phyloP scores from a whole-genome alignment of 345 rosid species.

The Pistacia integerrima region DNA sequence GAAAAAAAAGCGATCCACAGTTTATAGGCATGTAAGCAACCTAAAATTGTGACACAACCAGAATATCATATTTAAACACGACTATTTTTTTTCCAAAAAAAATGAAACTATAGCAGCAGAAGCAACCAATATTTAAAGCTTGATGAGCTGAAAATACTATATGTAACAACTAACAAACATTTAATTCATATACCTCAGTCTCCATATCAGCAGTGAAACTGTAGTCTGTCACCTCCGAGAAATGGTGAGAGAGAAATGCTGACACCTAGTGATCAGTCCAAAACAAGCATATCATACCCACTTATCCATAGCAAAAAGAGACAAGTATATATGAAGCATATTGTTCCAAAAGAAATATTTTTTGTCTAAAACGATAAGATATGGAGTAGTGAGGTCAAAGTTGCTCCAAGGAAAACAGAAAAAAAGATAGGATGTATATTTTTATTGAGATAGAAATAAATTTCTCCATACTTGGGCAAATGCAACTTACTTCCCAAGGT shows the following conservation, averaged over 20 bases:
- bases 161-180: neutral
- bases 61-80: slow-evolving; percentile 1
- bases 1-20: neutral
- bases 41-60: neutral
- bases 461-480: neutral
- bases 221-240: slow-evolving; percentile 91
- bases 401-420: neutral
- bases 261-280: slow-evolving; percentile 59
- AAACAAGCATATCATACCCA: slow-evolving; percentile 5
- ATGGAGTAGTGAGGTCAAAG: neutral
- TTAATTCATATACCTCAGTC: slow-evolving; percentile 63
- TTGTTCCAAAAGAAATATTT: neutral
- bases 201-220: slow-evolving; percentile 99
- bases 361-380: neutral
- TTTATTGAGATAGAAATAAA: neutral
- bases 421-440: neutral
- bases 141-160: slow-evolving; percentile 7
- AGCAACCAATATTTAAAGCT: slow-evolving; percentile 7
- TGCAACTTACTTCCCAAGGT: neutral
- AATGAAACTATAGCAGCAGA: neutral
- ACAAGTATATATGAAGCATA: neutral
- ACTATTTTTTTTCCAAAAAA: neutral
- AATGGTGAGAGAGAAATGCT: slow-evolving; percentile 86
- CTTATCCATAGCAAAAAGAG: neutral
- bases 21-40: neutral